Base-by-base conservation (phyloP, 768 basidiomycete species). In the Trametes villosa region DNA sequence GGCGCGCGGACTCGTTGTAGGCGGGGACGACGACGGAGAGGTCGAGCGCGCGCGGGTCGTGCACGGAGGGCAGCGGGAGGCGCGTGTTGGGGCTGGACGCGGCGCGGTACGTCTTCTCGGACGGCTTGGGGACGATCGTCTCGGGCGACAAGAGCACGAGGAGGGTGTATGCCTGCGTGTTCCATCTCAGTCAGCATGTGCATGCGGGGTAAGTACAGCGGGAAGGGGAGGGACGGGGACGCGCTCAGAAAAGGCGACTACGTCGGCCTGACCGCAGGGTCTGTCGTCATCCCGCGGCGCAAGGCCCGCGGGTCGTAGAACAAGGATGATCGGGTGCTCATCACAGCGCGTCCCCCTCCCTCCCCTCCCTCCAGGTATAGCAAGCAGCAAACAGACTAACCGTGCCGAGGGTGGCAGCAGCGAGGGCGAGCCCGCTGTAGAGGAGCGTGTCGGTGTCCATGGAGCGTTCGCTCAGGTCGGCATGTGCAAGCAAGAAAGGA, bases 21-120 rank as follows among this genome's bases (percentile, higher is more conserved):
- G 96, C 95, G 12, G 96, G 96, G 11, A 97, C 85, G 66, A 97
- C 81, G 67, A 98, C 81, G 29, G 86, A 87, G 40, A 98, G 79
- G 69, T 89, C 88, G 50, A 94, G 79, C 0, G 82, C 77, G 42
- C 83, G 78, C 0, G 81, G 72, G 53, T 87, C 83, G n/a, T 78
- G 67, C 30, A 91, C 77, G 7, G 77, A 78, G 17, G 86, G 77
- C 4, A 92, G 76, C 1, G 84, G 83, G n/a, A 73, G 75, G 1
- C 83, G 79, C n/a, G 77, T 81, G 22, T 77, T 76, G 18, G 85
- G 81, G 31, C 82, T 83, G n/a, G 73, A 71, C 45, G 80, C 71
- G 5, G 85, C 85, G 59, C 83, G 83, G 74, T 88, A 96, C 48
- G 78, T 82, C 70, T 81, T 86, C 70, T 95, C 94, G 0, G 88